These are phyloP conservation scores for Bipolaris cookei DNA, from an alignment of 2,329 filamentous ascomycete species.

Conservation along the genomic window DNA sequence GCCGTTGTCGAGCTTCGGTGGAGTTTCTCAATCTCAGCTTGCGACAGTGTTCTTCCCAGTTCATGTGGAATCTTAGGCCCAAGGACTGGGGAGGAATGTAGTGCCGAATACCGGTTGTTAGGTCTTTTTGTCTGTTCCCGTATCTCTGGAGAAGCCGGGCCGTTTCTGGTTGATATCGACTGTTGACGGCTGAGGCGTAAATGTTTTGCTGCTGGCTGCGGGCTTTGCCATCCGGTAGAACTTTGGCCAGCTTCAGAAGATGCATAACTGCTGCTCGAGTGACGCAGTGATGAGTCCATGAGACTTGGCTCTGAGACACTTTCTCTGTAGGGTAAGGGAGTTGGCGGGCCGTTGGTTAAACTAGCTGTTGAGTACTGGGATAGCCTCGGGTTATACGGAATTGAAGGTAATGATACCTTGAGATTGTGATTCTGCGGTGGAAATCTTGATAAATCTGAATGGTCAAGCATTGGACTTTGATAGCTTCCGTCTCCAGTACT, in stretches of 20 bases:
- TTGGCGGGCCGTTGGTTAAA: slow-evolving; percentile 1
- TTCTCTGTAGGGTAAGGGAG: slow-evolving; percentile 23
- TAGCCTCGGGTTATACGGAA: slow-evolving; percentile 10
- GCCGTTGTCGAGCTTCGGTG: slow-evolving; percentile 43
- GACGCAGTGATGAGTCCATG: slow-evolving; percentile 82
- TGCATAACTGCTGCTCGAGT: slow-evolving; percentile 80
- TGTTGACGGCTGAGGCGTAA: slow-evolving; percentile 19
- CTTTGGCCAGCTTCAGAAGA: slow-evolving; percentile 69
- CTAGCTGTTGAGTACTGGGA: slow-evolving; percentile 10
- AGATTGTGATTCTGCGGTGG: slow-evolving; percentile 9
- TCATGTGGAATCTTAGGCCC: slow-evolving; percentile 22
- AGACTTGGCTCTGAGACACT: slow-evolving; percentile 38
- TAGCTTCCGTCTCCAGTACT: slow-evolving; percentile 12
- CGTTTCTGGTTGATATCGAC: slow-evolving; percentile 20
- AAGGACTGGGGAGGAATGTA: slow-evolving; percentile 36
- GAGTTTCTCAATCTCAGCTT: slow-evolving; percentile 30
- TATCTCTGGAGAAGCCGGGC: slow-evolving; percentile 24
- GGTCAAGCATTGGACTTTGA: background rate
- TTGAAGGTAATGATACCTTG: slow-evolving; percentile 7
- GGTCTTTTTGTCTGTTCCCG: slow-evolving; percentile 18
- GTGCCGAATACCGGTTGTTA: slow-evolving; percentile 22
- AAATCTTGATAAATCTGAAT: slow-evolving; percentile 1
- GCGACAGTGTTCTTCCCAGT: slow-evolving; percentile 19
- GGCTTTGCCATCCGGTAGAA: slow-evolving; percentile 22
- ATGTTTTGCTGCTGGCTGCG: slow-evolving; percentile 13